A percentile compares a stretch with the other conserved stretches of the same genome.
These are phyloP conservation scores for Schwanniomyces pseudopolymorphus DNA, from an alignment of 805 yeast species.

Conservation along the genomic window DNA sequence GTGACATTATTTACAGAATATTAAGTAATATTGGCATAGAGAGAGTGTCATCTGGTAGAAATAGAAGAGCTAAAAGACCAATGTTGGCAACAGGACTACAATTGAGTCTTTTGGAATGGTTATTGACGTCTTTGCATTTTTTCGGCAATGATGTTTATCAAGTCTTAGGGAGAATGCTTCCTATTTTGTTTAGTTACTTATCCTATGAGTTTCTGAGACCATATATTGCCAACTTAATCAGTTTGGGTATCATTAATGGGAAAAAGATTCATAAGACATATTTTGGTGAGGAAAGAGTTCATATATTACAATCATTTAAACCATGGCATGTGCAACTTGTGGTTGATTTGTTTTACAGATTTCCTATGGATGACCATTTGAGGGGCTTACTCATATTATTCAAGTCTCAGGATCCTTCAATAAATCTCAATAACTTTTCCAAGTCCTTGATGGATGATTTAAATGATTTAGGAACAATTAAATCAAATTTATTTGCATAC, in stretches of 20 bases:
- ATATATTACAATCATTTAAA: slow-evolving; percentile 10
- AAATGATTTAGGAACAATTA: slow-evolving; percentile 18
- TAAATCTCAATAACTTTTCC: slow-evolving; percentile 13
- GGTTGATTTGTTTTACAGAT: slow-evolving; percentile 24
- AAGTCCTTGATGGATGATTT: slow-evolving; percentile 2
- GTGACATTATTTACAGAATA: slow-evolving; percentile 6
- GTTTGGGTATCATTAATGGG: slow-evolving; percentile 15
- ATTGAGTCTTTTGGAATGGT: slow-evolving; percentile 21
- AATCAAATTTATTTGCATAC: slow-evolving; percentile 22
- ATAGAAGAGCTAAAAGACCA: slow-evolving; percentile 9
- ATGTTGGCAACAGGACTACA: slow-evolving; percentile 16
- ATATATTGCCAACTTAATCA: slow-evolving; percentile 18
- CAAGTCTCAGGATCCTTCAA: slow-evolving; percentile 16
- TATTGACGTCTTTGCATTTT: slow-evolving; percentile 15
- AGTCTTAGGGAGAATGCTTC: slow-evolving; percentile 11
- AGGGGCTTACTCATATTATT: slow-evolving; percentile 20
- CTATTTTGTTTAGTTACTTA: slow-evolving; percentile 18
- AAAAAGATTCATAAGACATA: slow-evolving; percentile 9
- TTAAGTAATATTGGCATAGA: slow-evolving; percentile 14
- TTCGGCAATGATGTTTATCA: slow-evolving; percentile 12
- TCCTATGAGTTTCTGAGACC: slow-evolving; percentile 26
- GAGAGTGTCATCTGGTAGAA: slow-evolving; percentile 14
- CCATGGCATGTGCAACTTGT: slow-evolving; percentile 32
- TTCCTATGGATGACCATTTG: slow-evolving; percentile 31
- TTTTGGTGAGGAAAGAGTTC: slow-evolving; percentile 8